phyloP scores from a whole-genome alignment of 2,329 filamentous ascomycete genomes.

The Byssothecium circinans region DNA sequence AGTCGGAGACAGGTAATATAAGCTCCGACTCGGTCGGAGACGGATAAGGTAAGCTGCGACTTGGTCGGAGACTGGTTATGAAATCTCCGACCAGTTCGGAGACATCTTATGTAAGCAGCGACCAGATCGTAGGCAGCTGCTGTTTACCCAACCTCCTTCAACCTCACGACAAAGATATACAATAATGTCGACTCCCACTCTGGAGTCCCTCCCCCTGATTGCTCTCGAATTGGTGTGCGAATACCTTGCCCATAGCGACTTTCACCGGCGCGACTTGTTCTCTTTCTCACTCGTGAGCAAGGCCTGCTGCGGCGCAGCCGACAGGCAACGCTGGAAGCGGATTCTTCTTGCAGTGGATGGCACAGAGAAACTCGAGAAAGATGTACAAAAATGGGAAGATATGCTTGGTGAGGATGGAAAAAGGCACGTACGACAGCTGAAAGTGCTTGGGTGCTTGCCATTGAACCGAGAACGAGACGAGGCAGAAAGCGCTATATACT shows the following conservation, averaged over 20 bases:
- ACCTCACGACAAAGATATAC: neutral
- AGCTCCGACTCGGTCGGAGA: no score
- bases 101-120: no score
- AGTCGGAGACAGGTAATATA: no score
- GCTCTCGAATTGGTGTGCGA: neutral
- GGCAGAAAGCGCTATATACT: no score
- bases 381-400: neutral
- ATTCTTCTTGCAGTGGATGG: neutral
- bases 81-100: no score
- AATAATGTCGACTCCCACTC: neutral
- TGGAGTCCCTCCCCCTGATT: neutral
- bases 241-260: neutral
- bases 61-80: no score
- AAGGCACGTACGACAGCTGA: neutral
- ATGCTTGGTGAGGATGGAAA: neutral
- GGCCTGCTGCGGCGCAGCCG: neutral
- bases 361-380: neutral
- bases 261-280: neutral
- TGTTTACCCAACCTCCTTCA: no score
- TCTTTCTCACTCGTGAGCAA: neutral
- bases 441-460: neutral
- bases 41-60: no score
- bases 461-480: no score
- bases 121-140: no score
- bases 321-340: neutral